Conservation (phyloP, 306 rosid genomes). For the Trichosanthes cucumerina region DNA sequence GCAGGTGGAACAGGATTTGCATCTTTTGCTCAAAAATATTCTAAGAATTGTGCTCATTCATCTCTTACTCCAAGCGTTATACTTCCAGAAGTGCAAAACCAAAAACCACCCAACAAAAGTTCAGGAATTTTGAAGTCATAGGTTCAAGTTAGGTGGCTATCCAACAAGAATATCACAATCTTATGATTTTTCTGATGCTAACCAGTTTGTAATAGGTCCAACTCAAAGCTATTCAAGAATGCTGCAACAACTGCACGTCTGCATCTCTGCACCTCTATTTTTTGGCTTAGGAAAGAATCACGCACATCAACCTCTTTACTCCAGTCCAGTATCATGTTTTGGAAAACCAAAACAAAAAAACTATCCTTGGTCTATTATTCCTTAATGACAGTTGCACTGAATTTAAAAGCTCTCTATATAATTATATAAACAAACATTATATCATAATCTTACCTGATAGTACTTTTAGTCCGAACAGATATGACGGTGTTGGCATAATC, state of each 20-base stretch:
- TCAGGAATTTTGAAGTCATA: neutral
- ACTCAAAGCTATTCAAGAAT: neutral
- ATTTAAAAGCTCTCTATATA: neutral
- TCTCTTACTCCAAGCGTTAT: neutral
- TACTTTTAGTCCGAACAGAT: slow-evolving; percentile 76
- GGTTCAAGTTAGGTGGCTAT: neutral
- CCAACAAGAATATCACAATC: neutral
- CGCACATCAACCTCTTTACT: neutral
- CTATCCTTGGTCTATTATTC: neutral
- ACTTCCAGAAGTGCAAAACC: neutral
- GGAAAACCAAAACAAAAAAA: neutral
- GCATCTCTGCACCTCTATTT: neutral
- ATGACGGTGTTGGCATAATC: slow-evolving; percentile 73
- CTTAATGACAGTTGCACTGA: neutral
- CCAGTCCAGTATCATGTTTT: neutral
- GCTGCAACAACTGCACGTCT: neutral
- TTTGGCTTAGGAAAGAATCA: neutral
- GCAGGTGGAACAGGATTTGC: neutral
- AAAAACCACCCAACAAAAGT: neutral
- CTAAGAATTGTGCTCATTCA: neutral
- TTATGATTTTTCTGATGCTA: neutral
- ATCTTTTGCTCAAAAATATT: neutral
- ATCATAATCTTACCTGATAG: slow-evolving; percentile 46
- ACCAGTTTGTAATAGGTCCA: neutral
- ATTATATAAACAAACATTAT: neutral